Evolutionary conservation across 192 early-diverging fungal species (phyloP).

Genomic region (Entrophospora sp.): DNA sequence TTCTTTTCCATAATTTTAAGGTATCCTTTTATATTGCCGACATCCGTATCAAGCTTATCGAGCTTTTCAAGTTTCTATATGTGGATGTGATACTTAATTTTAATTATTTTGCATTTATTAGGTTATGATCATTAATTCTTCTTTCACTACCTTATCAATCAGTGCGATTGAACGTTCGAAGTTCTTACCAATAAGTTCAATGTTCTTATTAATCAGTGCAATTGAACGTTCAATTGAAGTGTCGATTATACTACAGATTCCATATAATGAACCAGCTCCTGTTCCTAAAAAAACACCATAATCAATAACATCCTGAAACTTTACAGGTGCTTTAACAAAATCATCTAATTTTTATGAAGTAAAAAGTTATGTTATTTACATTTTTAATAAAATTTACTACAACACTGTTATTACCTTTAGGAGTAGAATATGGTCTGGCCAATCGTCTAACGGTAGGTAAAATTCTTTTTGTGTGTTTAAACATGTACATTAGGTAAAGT

Average conservation of each 20-base stretch:
- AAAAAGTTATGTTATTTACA: neutral
- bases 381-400: neutral
- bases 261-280: neutral
- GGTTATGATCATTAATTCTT: neutral
- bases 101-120: neutral
- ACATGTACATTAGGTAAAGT: neutral
- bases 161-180: too few relatives aligned
- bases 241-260: neutral
- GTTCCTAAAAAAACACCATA: neutral
- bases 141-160: neutral
- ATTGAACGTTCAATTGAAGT: too few relatives aligned
- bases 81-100: neutral
- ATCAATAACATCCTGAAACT: too few relatives aligned
- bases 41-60: neutral
- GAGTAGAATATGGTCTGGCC: neutral
- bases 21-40: neutral
- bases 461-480: neutral
- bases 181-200: too few relatives aligned
- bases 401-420: neutral
- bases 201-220: too few relatives aligned
- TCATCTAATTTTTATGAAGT: conserved; percentile 2
- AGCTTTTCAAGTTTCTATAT: neutral
- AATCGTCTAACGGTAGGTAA: neutral
- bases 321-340: neutral
- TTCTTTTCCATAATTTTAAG: neutral